Percentiles rank a stretch among this genome's conserved stretches.
These are phyloP conservation scores for Mycosphaerella sp. DNA, from an alignment of 2,329 filamentous ascomycete genomes.

Conservation along the genomic window DNA sequence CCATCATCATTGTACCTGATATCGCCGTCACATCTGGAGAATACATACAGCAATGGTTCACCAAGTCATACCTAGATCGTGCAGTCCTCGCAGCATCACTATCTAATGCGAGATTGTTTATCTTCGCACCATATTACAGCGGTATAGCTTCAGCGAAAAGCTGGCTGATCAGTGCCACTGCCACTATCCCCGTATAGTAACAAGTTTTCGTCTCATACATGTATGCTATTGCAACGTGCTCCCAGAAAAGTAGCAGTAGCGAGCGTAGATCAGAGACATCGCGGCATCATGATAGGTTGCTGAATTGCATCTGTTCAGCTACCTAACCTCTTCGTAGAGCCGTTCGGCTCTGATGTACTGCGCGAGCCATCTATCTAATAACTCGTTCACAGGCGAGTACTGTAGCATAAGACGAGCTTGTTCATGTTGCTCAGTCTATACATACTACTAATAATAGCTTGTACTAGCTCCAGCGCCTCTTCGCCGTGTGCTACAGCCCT, in stretches of 20 bases:
- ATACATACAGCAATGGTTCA: too few relatives aligned
- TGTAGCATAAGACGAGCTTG: slow-evolving; percentile 23
- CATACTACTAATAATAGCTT: too few relatives aligned
- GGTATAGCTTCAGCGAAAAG: slow-evolving; percentile 18
- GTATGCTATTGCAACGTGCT: slow-evolving; percentile 26
- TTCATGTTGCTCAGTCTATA: slow-evolving; percentile 37
- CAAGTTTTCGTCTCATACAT: slow-evolving; percentile 25
- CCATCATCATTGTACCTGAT: too few relatives aligned
- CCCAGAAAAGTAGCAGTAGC: slow-evolving; percentile 22
- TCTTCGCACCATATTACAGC: neutral
- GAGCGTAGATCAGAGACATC: slow-evolving; percentile 20
- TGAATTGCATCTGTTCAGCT: slow-evolving; percentile 18
- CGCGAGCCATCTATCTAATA: slow-evolving; percentile 22
- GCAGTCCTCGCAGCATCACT: too few relatives aligned
- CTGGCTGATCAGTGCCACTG: slow-evolving; percentile 17
- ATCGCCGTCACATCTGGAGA: too few relatives aligned
- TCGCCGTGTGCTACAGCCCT: slow-evolving; percentile 64
- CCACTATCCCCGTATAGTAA: slow-evolving; percentile 12
- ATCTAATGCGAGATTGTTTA: too few relatives aligned
- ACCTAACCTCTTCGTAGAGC: slow-evolving; percentile 27
- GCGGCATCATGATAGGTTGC: slow-evolving; percentile 9
- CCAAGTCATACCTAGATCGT: too few relatives aligned
- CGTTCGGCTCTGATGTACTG: slow-evolving; percentile 26
- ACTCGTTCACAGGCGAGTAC: slow-evolving; percentile 11
- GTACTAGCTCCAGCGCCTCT: slow-evolving; percentile 69